Conservation (phyloP, 257 asterid species). For the Verbena officinalis region DNA sequence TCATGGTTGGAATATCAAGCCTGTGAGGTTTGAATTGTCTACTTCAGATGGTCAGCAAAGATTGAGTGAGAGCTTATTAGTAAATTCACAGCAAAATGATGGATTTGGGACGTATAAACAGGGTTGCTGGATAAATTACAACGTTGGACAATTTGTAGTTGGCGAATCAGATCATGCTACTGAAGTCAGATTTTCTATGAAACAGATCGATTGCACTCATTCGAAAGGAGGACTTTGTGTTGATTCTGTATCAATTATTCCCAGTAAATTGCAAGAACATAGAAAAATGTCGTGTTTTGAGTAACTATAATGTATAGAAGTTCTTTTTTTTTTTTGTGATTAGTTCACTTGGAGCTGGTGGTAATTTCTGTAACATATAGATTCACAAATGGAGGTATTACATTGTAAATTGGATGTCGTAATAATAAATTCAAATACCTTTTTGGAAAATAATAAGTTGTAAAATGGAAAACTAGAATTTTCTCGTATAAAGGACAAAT, state of each 20-base stretch:
- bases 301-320: conserved; percentile 25
- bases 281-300: conserved; percentile 45
- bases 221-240: conserved; percentile 96
- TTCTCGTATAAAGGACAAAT: no score
- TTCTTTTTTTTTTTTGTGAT: conserved; percentile 4
- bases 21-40: conserved; percentile 68
- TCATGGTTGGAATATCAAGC: conserved; percentile 95
- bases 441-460: no score
- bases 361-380: not conserved
- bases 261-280: conserved; percentile 56
- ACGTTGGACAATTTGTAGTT: conserved; percentile 82
- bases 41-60: conserved; percentile 92
- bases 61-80: conserved; percentile 65
- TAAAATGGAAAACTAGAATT: no score
- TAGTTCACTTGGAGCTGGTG: not conserved
- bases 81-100: conserved; percentile 60
- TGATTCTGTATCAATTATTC: conserved; percentile 76
- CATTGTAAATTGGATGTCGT: not conserved
- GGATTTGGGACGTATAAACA: conserved; percentile 55
- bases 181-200: conserved; percentile 88
- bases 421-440: not conserved
- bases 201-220: conserved; percentile 96
- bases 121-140: conserved; percentile 91
- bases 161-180: conserved; percentile 56
- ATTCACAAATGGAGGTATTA: not conserved